These are phyloP conservation scores for Polygonum aviculare DNA, from an alignment of 148 eudicot genomes.

Conservation along the genomic window DNA sequence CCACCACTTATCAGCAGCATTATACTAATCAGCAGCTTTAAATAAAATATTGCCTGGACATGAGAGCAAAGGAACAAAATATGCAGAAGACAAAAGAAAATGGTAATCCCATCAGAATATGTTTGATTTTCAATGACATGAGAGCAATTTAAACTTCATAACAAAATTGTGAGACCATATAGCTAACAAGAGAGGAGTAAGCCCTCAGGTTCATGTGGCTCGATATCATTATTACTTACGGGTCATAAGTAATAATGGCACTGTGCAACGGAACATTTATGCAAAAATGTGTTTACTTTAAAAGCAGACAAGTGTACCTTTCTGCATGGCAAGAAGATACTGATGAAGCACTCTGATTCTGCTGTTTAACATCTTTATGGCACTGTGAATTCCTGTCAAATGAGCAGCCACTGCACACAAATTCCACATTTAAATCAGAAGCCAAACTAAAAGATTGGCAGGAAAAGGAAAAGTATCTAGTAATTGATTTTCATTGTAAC, in stretches of 20 bases:
- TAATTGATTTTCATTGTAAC: background rate
- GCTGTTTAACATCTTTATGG: slow-evolving; percentile 94
- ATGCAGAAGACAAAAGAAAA: background rate
- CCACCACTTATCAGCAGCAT: background rate
- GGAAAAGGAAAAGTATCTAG: background rate
- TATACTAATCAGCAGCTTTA: background rate
- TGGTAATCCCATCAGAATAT: background rate
- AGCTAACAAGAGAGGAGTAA: background rate
- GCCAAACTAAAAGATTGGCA: background rate
- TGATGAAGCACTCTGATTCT: slow-evolving; percentile 86
- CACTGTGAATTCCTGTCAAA: slow-evolving; percentile 90
- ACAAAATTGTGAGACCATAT: background rate
- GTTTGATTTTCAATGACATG: background rate
- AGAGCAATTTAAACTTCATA: background rate
- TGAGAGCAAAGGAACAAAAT: background rate
- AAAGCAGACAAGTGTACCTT: slow-evolving; percentile 36
- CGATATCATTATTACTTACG: background rate
- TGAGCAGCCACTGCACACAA: slow-evolving; percentile 83
- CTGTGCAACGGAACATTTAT: background rate
- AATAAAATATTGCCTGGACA: background rate
- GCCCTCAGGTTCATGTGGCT: background rate
- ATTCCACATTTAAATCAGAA: background rate
- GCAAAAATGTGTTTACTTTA: background rate
- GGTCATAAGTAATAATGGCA: background rate
- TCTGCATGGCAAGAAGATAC: slow-evolving; percentile 82